Conservation (phyloP, 2,329 filamentous ascomycete species). For the Purpureocillium lavendulum region DNA sequence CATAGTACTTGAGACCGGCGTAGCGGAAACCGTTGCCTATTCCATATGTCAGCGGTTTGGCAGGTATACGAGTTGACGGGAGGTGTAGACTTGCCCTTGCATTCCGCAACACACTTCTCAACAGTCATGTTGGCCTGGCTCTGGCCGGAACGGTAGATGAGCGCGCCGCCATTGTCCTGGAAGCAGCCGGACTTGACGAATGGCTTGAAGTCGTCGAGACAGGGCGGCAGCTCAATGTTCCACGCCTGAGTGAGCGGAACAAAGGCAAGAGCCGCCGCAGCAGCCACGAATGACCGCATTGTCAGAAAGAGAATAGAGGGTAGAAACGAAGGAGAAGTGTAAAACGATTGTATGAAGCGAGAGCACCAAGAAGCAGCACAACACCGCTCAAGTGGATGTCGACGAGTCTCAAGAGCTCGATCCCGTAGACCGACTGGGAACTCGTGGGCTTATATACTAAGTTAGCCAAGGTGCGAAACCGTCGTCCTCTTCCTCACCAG, state of each 20-base stretch:
- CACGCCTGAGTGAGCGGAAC: conserved; percentile 27
- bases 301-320: conserved; percentile 4
- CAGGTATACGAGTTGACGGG: not conserved
- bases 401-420: no score
- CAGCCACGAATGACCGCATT: conserved; percentile 17
- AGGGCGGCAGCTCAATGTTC: conserved; percentile 36
- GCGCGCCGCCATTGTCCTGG: conserved; percentile 27
- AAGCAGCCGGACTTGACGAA: conserved; percentile 42
- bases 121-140: conserved; percentile 33
- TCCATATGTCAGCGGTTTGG: no score
- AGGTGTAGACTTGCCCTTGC: conserved; percentile 34
- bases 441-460: no score
- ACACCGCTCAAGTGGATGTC: not conserved
- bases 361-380: not conserved
- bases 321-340: conserved; percentile 4
- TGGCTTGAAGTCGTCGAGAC: conserved; percentile 34
- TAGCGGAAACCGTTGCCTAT: conserved; percentile 40
- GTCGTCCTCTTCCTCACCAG: no score
- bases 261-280: conserved; percentile 28
- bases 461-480: no score
- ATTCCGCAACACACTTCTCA: conserved; percentile 37
- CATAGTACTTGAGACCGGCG: conserved; percentile 42
- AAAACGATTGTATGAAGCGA: not conserved
- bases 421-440: no score
- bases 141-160: conserved; percentile 32